Percentiles rank a stretch among this genome's conserved stretches.
Conservation (phyloP, 2,329 filamentous ascomycete species). For the Clonostachys byssicola region DNA sequence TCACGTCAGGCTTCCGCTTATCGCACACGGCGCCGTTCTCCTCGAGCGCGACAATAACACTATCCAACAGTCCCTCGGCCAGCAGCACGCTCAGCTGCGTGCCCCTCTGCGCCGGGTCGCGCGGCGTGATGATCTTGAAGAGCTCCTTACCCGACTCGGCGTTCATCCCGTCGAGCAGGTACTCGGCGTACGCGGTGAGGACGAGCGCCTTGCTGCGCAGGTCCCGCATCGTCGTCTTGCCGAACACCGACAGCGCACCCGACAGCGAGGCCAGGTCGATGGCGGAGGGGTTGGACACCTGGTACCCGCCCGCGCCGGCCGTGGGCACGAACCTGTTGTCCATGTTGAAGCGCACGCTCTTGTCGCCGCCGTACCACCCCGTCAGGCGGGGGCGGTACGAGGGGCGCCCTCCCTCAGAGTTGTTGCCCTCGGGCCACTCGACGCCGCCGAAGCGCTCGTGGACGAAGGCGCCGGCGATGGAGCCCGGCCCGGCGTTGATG, state of each 20-base stretch:
- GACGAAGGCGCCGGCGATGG: conserved; percentile 77
- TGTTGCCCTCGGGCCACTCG: conserved; percentile 24
- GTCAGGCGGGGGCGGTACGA: conserved; percentile 62
- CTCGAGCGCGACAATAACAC: conserved; percentile 59
- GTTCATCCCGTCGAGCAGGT: conserved; percentile 49
- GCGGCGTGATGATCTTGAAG: conserved; percentile 66
- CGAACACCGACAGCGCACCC: conserved; percentile 71
- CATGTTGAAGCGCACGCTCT: conserved; percentile 76
- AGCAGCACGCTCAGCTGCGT: conserved; percentile 76
- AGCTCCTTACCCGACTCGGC: conserved; percentile 25
- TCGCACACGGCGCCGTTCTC: conserved; percentile 72
- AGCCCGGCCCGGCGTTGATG: conserved; percentile 79
- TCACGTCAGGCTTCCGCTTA: conserved; percentile 80
- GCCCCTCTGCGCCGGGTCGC: conserved; percentile 63
- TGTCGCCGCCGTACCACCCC: conserved; percentile 87
- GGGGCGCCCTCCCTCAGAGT: conserved; percentile 14
- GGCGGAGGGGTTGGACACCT: conserved; percentile 78
- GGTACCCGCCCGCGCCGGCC: conserved; percentile 74
- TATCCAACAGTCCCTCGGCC: conserved; percentile 64
- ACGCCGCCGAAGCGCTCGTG: conserved; percentile 69
- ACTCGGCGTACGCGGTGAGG: conserved; percentile 74
- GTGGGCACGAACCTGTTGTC: conserved; percentile 75
- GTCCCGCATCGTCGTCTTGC: conserved; percentile 62
- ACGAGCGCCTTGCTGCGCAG: conserved; percentile 68
- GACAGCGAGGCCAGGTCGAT: conserved; percentile 73